Evolutionary conservation across 2,329 filamentous ascomycete species (phyloP).

Genomic region (Ophiostoma populinum): DNA sequence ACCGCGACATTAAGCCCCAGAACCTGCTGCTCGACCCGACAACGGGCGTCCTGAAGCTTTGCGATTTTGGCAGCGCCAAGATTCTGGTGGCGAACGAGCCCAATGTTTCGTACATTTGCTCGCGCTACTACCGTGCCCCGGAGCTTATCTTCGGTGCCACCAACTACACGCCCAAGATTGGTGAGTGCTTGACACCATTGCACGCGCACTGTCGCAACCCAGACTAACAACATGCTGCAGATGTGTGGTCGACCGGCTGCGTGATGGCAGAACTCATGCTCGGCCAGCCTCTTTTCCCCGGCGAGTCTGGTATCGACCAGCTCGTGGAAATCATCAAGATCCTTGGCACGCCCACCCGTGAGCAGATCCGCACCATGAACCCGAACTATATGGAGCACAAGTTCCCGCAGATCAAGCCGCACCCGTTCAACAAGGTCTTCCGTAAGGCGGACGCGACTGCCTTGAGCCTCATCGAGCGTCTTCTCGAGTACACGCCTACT

Average conservation of each 20-base stretch:
- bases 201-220: not conserved
- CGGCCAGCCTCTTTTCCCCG: conserved; percentile 91
- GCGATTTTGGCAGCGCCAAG: conserved; percentile 97
- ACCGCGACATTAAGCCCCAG: conserved; percentile 97
- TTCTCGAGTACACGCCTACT: conserved; percentile 94
- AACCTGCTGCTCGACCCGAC: conserved; percentile 86
- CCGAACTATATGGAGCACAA: conserved; percentile 99
- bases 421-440: conserved; percentile 98
- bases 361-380: conserved; percentile 99
- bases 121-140: conserved; percentile 92
- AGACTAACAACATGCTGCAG: conserved; percentile 32
- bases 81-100: conserved; percentile 97
- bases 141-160: conserved; percentile 97
- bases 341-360: conserved; percentile 83
- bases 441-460: conserved; percentile 85
- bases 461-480: conserved; percentile 82
- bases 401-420: conserved; percentile 98
- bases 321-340: conserved; percentile 99
- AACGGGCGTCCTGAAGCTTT: conserved; percentile 87
- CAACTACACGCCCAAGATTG: conserved; percentile 99
- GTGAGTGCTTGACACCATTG: conserved; percentile 33
- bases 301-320: conserved; percentile 96
- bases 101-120: conserved; percentile 99
- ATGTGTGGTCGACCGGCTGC: conserved; percentile 98
- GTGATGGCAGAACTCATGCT: conserved; percentile 99